A percentile compares a stretch with the other conserved stretches of the same genome.
Conservation (phyloP, 805 yeast genomes). For the Nakazawaea pomicola region DNA sequence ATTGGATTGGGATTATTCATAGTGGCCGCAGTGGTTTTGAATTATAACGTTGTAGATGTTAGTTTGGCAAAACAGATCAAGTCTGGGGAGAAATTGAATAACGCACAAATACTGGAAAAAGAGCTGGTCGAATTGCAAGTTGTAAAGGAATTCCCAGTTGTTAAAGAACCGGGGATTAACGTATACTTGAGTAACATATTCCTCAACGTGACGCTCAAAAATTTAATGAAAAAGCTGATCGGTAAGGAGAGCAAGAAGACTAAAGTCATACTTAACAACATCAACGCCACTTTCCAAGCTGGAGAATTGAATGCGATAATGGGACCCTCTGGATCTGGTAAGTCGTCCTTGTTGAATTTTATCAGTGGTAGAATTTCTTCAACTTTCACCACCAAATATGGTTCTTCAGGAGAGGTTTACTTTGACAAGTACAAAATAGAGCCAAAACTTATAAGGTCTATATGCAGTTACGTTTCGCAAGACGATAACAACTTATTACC, state of each 20-base stretch:
- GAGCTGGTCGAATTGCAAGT: background rate
- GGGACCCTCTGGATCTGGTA: constrained; percentile 73
- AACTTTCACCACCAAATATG: constrained; percentile 23
- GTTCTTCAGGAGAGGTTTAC: constrained; percentile 32
- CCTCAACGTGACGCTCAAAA: constrained; percentile 18
- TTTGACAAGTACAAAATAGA: constrained; percentile 20
- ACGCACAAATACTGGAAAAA: background rate
- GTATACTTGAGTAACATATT: constrained; percentile 18
- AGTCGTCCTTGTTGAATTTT: constrained; percentile 52
- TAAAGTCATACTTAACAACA: constrained; percentile 32
- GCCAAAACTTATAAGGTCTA: constrained; percentile 9
- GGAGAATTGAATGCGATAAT: constrained; percentile 56
- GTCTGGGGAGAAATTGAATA: background rate
- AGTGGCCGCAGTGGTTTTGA: constrained; percentile 37
- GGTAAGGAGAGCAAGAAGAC: constrained; percentile 7
- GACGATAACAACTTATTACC: constrained; percentile 64
- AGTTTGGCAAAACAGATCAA: constrained; percentile 30
- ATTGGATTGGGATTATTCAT: constrained; percentile 49
- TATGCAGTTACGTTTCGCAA: constrained; percentile 69
- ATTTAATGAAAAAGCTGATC: background rate
- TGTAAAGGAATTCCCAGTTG: background rate
- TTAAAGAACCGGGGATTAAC: constrained; percentile 13
- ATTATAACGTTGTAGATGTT: constrained; percentile 40
- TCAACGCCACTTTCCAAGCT: constrained; percentile 43
- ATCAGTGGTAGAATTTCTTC: constrained; percentile 49